Evolutionary conservation across 495 filamentous ascomycete species (phyloP), one percentile per base, ranked within the genome.

Genomic region (Penicillium dipodomyicola): DNA sequence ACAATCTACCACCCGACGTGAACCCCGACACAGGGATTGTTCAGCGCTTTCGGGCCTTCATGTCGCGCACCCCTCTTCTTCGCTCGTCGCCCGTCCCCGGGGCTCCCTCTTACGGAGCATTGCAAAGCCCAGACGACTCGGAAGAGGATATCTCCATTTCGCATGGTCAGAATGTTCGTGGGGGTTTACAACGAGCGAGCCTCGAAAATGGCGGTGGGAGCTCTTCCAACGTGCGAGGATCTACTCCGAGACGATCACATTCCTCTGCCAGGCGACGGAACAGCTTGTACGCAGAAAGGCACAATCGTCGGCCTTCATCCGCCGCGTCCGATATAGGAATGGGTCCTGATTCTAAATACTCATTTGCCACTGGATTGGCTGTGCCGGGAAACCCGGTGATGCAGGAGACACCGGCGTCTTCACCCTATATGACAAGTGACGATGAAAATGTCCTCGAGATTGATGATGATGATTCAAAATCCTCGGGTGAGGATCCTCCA

Each of bases 61-160:
- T 86, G 83, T 83, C 80, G 57, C 77, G 76, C 63, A 70, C 73
- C 44, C 80, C 74, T 41, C 77, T 84, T 32, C 68, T 87, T 55
- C 83, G 82, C 58, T 80, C 82, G 53, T 80, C 83, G 57, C 80
- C 82, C 48, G 81, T 81, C 17, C 77, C 80, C 66, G 75, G 69
- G 29, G 80, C 78, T 22, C 80, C 80, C 25, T 82, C 80, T 15
- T 86, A 87, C 63, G 82, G 84, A 52, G 79, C 81, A 27, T 73
- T 82, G 22, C 78, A 76, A 19, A 64, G 52, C n/a, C 56, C 58
- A 32, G 52, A 58, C 12, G 53, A 58, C 44, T 44, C 29, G 15
- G 37, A 51, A 35, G 60, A 40, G 33, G 61, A 25, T 17, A 52
- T 43, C 0, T 22, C 22, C 11, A 39, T 46, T 14, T 15, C 19